Conservation (phyloP, 2,329 filamentous ascomycete species). For the Sordariomycetes sp. region DNA sequence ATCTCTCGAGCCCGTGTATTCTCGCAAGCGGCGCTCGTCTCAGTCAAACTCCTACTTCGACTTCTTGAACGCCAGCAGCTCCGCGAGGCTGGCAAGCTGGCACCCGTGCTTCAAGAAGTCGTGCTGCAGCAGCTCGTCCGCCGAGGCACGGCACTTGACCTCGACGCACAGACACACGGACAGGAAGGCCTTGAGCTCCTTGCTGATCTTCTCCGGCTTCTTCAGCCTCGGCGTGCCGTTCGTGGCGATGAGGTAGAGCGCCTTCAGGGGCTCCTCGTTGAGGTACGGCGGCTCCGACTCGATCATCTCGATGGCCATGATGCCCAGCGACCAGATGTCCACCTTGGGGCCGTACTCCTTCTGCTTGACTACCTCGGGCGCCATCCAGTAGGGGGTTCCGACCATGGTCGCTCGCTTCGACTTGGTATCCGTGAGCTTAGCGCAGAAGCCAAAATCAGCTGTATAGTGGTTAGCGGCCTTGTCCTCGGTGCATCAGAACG, state of each 20-base stretch:
- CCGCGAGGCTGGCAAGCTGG: constrained; percentile 68
- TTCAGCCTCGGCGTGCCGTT: constrained; percentile 95
- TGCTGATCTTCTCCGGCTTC: constrained; percentile 96
- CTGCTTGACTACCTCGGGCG: constrained; percentile 96
- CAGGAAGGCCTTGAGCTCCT: constrained; percentile 95
- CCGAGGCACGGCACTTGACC: constrained; percentile 86
- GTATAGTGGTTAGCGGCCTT: constrained; percentile 19
- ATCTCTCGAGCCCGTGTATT: background rate
- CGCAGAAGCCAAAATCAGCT: constrained; percentile 99
- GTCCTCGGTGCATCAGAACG: background rate
- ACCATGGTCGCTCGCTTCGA: constrained; percentile 99
- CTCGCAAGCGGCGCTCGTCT: background rate
- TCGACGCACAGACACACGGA: constrained; percentile 95
- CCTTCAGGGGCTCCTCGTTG: constrained; percentile 95
- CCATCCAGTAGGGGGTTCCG: constrained; percentile 99
- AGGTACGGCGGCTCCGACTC: constrained; percentile 96
- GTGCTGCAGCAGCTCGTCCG: constrained; percentile 78
- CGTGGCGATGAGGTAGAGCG: constrained; percentile 92
- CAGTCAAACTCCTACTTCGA: constrained; percentile 36
- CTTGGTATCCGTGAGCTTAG: constrained; percentile 93
- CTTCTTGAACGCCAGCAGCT: constrained; percentile 81
- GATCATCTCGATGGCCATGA: constrained; percentile 99
- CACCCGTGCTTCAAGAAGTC: constrained; percentile 94
- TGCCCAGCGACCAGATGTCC: constrained; percentile 96
- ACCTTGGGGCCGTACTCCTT: constrained; percentile 98